These are phyloP conservation scores for Fusarium piperis DNA, from an alignment of 2,329 filamentous ascomycete species.

Conservation along the genomic window DNA sequence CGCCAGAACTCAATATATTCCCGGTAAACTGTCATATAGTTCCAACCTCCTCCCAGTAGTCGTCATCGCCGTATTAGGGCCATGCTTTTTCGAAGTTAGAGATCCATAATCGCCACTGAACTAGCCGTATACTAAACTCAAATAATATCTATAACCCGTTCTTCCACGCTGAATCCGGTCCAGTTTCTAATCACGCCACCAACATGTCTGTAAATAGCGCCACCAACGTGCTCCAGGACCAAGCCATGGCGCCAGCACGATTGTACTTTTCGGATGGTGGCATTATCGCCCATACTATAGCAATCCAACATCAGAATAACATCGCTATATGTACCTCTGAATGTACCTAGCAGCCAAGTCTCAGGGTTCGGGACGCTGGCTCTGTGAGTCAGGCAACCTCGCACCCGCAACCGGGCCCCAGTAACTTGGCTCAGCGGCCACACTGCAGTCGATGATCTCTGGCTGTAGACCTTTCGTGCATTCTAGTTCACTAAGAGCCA, in stretches of 20 bases:
- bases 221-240: background rate
- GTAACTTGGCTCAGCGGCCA: background rate
- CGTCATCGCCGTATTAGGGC: too few relatives aligned
- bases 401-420: background rate
- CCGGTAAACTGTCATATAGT: too few relatives aligned
- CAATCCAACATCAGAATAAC: background rate
- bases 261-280: background rate
- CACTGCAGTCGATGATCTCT: background rate
- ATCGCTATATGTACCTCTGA: background rate
- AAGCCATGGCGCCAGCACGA: background rate
- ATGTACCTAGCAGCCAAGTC: background rate
- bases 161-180: background rate
- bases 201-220: background rate
- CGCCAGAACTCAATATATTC: too few relatives aligned
- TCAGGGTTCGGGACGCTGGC: background rate
- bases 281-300: background rate
- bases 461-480: background rate
- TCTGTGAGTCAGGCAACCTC: background rate
- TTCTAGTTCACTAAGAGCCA: background rate
- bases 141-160: background rate
- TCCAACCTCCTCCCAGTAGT: too few relatives aligned
- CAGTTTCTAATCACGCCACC: background rate
- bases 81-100: too few relatives aligned
- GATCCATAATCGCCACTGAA: too few relatives aligned
- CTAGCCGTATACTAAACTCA: background rate